A percentile compares a stretch with the other conserved stretches of the same genome.
phyloP scores from a whole-genome alignment of 2,329 filamentous ascomycete genomes.

The Xylaria sp. region DNA sequence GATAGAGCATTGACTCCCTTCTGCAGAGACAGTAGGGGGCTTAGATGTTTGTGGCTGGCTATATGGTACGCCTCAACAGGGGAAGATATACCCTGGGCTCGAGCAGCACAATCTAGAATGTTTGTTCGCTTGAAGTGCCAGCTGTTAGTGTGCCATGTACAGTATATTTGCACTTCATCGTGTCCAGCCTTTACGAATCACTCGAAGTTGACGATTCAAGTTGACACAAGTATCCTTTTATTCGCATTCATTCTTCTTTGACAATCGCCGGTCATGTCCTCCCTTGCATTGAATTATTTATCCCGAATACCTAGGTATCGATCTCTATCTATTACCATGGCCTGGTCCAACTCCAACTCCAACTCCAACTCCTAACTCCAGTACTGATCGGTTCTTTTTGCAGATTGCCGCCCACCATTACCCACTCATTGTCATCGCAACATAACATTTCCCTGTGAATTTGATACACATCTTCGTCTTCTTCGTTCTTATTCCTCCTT shows the following conservation, averaged over 20 bases:
- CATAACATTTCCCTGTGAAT: too few species aligned
- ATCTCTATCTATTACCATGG: too few species aligned
- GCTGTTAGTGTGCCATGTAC: neutral
- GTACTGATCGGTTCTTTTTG: neutral
- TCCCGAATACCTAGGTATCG: too few species aligned
- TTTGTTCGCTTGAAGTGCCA: neutral
- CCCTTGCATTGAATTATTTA: too few species aligned
- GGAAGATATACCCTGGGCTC: neutral
- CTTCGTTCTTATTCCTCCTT: too few species aligned
- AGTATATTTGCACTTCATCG: neutral
- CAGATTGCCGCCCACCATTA: neutral
- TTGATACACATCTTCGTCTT: too few species aligned
- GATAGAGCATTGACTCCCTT: neutral
- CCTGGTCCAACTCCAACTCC: neutral
- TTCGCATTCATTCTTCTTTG: too few species aligned
- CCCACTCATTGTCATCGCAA: neutral
- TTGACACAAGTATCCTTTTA: too few species aligned
- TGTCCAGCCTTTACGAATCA: too few species aligned
- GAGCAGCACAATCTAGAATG: neutral
- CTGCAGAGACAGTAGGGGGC: neutral
- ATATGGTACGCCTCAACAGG: slow-evolving; percentile 12
- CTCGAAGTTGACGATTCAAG: too few species aligned
- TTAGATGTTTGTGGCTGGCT: slow-evolving; percentile 5
- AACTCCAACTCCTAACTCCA: slow-evolving; percentile 13
- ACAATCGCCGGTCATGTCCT: too few species aligned